Conservation (phyloP, 1,139 yeast species). For the Suhomyces chickasaworum region DNA sequence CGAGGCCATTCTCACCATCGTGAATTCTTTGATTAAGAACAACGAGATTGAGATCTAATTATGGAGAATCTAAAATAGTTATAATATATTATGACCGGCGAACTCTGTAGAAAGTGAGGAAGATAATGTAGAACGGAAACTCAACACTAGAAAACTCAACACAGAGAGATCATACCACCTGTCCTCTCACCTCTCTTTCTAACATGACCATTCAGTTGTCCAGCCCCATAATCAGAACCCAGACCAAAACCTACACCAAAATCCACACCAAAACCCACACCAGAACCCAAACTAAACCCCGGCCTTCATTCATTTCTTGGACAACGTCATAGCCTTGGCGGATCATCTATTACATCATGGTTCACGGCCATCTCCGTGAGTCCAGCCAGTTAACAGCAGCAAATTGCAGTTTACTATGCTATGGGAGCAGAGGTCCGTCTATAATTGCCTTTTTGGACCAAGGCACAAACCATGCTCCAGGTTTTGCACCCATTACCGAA, state of each 20-base stretch:
- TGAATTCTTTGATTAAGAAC: slow-evolving; percentile 35
- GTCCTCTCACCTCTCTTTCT: too few relatives aligned
- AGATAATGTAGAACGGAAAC: too few relatives aligned
- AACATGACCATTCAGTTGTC: too few relatives aligned
- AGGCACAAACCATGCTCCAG: not conserved
- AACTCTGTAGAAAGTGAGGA: not conserved
- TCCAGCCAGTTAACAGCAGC: not conserved
- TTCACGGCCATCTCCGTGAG: not conserved
- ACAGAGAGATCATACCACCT: too few relatives aligned
- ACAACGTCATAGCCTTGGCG: not conserved
- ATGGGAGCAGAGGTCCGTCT: not conserved
- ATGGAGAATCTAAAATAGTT: not conserved
- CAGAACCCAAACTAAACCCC: too few relatives aligned
- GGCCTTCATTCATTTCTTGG: not conserved
- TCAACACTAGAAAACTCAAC: too few relatives aligned
- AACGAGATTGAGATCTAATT: slow-evolving; percentile 25
- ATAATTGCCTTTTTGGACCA: not conserved
- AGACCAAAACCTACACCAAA: too few relatives aligned
- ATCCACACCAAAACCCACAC: too few relatives aligned
- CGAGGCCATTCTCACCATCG: slow-evolving; percentile 47
- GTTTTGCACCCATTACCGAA: not conserved
- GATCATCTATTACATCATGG: not conserved
- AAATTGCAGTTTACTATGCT: not conserved
- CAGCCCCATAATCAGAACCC: too few relatives aligned
- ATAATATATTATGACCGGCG: not conserved